Conservation (phyloP, 2,329 filamentous ascomycete species). For the Onygena corvina region DNA sequence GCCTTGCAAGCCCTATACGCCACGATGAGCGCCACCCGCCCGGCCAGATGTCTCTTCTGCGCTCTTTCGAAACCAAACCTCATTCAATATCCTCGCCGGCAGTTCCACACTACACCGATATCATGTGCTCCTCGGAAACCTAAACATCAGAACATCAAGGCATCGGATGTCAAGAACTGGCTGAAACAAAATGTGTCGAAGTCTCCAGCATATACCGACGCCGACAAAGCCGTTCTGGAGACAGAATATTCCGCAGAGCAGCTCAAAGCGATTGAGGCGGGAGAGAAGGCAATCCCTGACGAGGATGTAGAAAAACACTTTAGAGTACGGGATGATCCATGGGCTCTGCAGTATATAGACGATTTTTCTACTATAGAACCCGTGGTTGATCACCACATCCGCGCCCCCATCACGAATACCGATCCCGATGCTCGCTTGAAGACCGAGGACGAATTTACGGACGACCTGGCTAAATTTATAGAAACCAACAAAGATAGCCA, state of each 20-base stretch:
- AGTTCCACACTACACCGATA: conserved; percentile 37
- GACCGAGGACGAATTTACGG: conserved; percentile 48
- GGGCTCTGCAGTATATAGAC: conserved; percentile 64
- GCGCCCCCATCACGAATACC: conserved; percentile 40
- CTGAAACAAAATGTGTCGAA: conserved; percentile 20
- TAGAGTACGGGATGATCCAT: conserved; percentile 57
- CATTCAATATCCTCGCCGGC: conserved; percentile 35
- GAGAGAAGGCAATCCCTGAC: conserved; percentile 62
- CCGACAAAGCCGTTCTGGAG: conserved; percentile 51
- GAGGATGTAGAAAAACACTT: conserved; percentile 65
- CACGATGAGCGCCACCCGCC: conserved; percentile 40
- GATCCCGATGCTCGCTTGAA: conserved; percentile 50
- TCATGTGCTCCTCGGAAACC: conserved; percentile 25
- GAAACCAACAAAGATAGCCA: conserved; percentile 41
- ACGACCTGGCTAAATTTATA: conserved; percentile 41
- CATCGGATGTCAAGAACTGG: conserved; percentile 18
- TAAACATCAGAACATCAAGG: conserved; percentile 30
- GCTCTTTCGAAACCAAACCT: conserved; percentile 34
- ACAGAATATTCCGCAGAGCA: conserved; percentile 69
- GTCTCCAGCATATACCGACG: conserved; percentile 50
- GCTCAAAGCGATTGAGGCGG: conserved; percentile 66
- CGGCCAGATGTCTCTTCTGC: conserved; percentile 41
- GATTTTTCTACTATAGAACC: conserved; percentile 69
- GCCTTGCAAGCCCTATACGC: conserved; percentile 20
- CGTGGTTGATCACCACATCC: conserved; percentile 58